These are phyloP conservation scores for Leccinum subtestaceum DNA, from an alignment of 768 basidiomycete species.

Conservation along the genomic window DNA sequence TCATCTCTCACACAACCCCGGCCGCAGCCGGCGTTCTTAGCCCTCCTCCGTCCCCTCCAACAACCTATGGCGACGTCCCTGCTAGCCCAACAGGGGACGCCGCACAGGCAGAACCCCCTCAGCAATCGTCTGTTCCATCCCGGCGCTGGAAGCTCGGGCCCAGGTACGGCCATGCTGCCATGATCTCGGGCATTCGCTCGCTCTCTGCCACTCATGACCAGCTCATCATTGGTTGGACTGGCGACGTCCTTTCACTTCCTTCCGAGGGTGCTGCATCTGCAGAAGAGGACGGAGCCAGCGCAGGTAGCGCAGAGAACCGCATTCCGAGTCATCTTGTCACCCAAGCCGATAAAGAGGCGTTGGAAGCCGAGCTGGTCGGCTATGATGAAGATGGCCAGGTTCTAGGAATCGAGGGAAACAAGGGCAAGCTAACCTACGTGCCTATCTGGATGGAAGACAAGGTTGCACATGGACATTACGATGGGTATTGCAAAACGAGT, in stretches of 20 bases:
- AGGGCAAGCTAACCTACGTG: slow-evolving; percentile 65
- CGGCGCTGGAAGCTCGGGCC: slow-evolving; percentile 70
- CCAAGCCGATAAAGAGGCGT: slow-evolving; percentile 58
- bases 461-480: slow-evolving; percentile 91
- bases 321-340: slow-evolving; percentile 52
- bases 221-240: slow-evolving; percentile 91
- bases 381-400: slow-evolving; percentile 44
- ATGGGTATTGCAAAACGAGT: slow-evolving; percentile 98
- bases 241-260: slow-evolving; percentile 64
- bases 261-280: slow-evolving; percentile 33
- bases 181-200: slow-evolving; percentile 90
- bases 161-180: slow-evolving; percentile 89
- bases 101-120: neutral
- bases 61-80: slow-evolving; percentile 47
- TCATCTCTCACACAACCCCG: slow-evolving; percentile 39
- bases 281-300: slow-evolving; percentile 15
- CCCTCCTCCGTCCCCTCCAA: slow-evolving; percentile 79
- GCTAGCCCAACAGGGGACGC: slow-evolving; percentile 29
- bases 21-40: slow-evolving; percentile 51
- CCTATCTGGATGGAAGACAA: slow-evolving; percentile 92
- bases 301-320: slow-evolving; percentile 28
- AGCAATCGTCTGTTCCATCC: slow-evolving; percentile 17
- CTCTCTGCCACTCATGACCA: slow-evolving; percentile 85
- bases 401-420: slow-evolving; percentile 46
- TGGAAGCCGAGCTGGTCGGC: slow-evolving; percentile 61